Conservation (phyloP, 140 eudicot genomes). For the Oenanthe javanica region DNA sequence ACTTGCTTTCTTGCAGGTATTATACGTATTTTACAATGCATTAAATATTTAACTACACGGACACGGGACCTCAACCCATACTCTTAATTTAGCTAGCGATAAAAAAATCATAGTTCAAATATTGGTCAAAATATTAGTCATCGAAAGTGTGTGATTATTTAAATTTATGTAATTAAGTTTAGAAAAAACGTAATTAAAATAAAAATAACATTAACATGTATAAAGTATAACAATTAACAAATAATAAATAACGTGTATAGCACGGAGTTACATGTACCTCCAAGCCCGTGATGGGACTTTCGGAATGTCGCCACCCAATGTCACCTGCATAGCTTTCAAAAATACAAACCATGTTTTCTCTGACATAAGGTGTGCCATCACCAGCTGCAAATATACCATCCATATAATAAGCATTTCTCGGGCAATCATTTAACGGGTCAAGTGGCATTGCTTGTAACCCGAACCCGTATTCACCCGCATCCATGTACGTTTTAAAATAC, state of each 20-base stretch:
- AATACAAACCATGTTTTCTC: constrained; percentile 78
- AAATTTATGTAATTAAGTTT: not conserved
- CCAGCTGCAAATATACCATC: constrained; percentile 90
- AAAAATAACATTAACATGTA: not conserved
- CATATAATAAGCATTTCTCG: constrained; percentile 88
- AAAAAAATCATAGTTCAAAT: too few species aligned
- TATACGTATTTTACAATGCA: too few species aligned
- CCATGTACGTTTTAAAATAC: constrained; percentile 98
- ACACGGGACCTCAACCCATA: too few species aligned
- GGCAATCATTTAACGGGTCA: constrained; percentile 94
- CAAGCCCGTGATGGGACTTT: constrained; percentile 86
- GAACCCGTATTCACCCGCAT: constrained; percentile 97
- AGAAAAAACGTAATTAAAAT: not conserved
- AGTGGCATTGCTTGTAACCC: constrained; percentile 99
- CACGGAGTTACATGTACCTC: constrained; percentile 39
- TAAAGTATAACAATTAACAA: too few species aligned
- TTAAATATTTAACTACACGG: too few species aligned
- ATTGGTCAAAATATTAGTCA: too few species aligned
- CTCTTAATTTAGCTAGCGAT: too few species aligned
- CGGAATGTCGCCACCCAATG: constrained; percentile 90
- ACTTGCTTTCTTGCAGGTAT: too few species aligned
- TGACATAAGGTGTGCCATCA: constrained; percentile 79
- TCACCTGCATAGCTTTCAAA: constrained; percentile 92
- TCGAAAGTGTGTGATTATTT: too few species aligned
- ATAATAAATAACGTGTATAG: not conserved